These are phyloP conservation scores for Thamnidium elegans DNA, from an alignment of 192 early-diverging fungal genomes.

Conservation along the genomic window DNA sequence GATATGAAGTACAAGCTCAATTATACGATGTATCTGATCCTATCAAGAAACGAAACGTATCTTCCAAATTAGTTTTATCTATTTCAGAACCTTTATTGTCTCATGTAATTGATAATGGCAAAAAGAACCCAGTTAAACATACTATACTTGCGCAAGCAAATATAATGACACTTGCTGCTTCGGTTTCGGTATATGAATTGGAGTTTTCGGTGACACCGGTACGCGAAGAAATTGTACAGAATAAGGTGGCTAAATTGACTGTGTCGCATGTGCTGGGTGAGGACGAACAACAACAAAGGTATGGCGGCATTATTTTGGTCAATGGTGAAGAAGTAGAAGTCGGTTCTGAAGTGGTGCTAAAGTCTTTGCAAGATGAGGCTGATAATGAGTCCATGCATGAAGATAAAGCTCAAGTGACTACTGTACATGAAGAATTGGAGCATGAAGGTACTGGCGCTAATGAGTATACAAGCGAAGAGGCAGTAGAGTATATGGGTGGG, in stretches of 20 bases:
- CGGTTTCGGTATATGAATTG: constrained; percentile 4
- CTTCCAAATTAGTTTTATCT: constrained; percentile 13
- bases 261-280: constrained; percentile 27
- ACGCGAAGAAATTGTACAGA: constrained; percentile 4
- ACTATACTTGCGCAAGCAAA: constrained; percentile 3
- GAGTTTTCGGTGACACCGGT: constrained; percentile 15
- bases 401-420: background rate
- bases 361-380: background rate
- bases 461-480: background rate
- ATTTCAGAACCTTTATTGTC: constrained; percentile 19
- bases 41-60: constrained; percentile 17
- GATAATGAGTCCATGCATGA: constrained; percentile 1
- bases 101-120: constrained; percentile 13
- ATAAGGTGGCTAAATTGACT: constrained; percentile 14
- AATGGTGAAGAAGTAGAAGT: constrained; percentile 26
- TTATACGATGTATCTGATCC: constrained; percentile 7
- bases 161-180: background rate
- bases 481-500: constrained; percentile 8
- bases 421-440: background rate
- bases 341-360: constrained; percentile 12
- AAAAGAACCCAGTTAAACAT: constrained; percentile 18
- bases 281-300: constrained; percentile 25
- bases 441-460: background rate
- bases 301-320: constrained; percentile 22
- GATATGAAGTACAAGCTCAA: constrained; percentile 1